Evolutionary conservation across 495 filamentous ascomycete species (phyloP).

Genomic region (Neurospora tetraspora): DNA sequence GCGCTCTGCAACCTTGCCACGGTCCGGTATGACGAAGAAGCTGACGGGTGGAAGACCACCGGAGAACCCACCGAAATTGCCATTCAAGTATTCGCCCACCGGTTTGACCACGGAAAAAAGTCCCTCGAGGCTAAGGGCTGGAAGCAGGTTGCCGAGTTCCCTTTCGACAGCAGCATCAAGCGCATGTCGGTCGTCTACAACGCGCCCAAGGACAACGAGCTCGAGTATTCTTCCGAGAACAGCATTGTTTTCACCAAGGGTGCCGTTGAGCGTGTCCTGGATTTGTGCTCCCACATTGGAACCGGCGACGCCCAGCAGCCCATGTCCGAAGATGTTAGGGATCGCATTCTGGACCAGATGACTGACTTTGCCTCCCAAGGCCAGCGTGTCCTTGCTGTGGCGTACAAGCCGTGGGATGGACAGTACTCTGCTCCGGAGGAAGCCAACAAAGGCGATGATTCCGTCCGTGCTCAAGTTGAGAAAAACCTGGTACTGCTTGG

Average conservation of each 20-base stretch:
- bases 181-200: conserved; percentile 73
- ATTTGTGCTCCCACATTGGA: conserved; percentile 55
- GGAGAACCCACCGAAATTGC: conserved; percentile 83
- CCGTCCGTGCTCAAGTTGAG: conserved; percentile 41
- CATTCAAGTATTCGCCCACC: conserved; percentile 65
- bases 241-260: conserved; percentile 67
- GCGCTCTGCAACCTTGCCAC: conserved; percentile 71
- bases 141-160: conserved; percentile 62
- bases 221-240: conserved; percentile 17
- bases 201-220: conserved; percentile 16
- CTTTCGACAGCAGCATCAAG: conserved; percentile 75
- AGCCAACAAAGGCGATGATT: conserved; percentile 14
- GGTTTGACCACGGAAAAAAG: conserved; percentile 54
- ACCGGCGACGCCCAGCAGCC: conserved; percentile 38
- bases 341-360: conserved; percentile 54
- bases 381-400: conserved; percentile 72
- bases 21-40: conserved; percentile 46
- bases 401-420: conserved; percentile 35
- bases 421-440: conserved; percentile 8
- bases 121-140: conserved; percentile 44
- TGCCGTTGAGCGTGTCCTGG: conserved; percentile 69
- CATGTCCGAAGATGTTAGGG: conserved; percentile 49
- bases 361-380: conserved; percentile 59
- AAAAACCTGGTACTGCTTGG: conserved; percentile 51
- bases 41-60: conserved; percentile 57